These are phyloP conservation scores for Cercophora newfieldiana DNA, from an alignment of 495 filamentous ascomycete species.

Conservation along the genomic window DNA sequence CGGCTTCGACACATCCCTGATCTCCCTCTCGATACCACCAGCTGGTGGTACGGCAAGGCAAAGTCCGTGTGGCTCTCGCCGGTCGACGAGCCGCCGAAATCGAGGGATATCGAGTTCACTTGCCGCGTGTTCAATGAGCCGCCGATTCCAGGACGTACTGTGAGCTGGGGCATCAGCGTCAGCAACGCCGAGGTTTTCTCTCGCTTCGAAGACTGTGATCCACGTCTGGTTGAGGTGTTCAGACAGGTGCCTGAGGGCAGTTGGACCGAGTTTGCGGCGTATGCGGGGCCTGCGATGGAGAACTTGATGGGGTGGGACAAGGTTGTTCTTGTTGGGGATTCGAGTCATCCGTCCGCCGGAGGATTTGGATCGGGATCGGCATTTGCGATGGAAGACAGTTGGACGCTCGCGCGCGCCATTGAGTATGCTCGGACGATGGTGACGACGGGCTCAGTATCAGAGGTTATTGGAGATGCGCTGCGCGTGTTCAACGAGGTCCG, in stretches of 20 bases:
- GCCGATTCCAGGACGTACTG: conserved; percentile 33
- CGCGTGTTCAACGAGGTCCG: conserved; percentile 46
- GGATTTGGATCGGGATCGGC: conserved; percentile 52
- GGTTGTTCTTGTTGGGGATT: conserved; percentile 50
- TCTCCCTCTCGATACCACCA: conserved; percentile 39
- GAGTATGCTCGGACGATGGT: conserved; percentile 24
- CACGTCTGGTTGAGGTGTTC: conserved; percentile 38
- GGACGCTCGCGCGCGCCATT: conserved; percentile 47
- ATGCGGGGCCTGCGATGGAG: conserved; percentile 42
- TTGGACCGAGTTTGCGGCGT: conserved; percentile 49
- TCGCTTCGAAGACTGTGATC: conserved; percentile 38
- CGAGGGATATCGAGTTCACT: conserved; percentile 31
- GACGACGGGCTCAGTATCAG: not conserved
- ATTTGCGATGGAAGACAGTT: conserved; percentile 54
- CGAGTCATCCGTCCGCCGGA: conserved; percentile 50
- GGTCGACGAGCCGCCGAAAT: conserved; percentile 37
- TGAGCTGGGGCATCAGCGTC: conserved; percentile 49
- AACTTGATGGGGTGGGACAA: conserved; percentile 46
- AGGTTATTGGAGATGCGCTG: conserved; percentile 35
- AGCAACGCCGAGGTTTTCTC: conserved; percentile 47
- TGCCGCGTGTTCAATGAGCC: conserved; percentile 20
- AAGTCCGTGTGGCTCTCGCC: conserved; percentile 48
- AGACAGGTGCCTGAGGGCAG: conserved; percentile 35
- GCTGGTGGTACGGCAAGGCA: conserved; percentile 49
- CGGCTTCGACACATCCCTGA: conserved; percentile 26